Percentiles rank a stretch among this genome's conserved stretches.
Conservation (phyloP, 345 rosid genomes). For the Gossypium sturtianum region DNA sequence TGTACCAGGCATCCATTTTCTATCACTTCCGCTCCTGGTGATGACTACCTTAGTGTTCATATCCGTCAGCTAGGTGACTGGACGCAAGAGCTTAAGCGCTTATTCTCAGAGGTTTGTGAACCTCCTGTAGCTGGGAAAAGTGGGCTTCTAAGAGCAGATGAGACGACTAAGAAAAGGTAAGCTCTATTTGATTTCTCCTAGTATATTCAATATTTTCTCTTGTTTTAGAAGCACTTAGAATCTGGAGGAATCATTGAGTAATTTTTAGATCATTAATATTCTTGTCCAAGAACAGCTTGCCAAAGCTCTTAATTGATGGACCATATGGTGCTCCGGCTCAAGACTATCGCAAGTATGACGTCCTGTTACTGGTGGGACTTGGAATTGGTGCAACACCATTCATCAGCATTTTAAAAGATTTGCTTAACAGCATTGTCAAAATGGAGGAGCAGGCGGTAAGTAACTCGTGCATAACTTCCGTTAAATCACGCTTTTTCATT, state of each 20-base stretch:
- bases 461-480: neutral
- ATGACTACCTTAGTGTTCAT: conserved; percentile 87
- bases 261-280: neutral
- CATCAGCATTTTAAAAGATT: conserved; percentile 92
- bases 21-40: conserved; percentile 95
- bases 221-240: neutral
- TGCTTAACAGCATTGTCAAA: conserved; percentile 81
- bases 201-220: neutral
- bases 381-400: conserved; percentile 99
- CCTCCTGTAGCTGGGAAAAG: conserved; percentile 81
- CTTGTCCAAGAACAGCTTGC: conserved; percentile 53
- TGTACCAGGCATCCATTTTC: conserved; percentile 96
- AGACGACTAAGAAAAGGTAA: conserved; percentile 78
- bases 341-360: conserved; percentile 88
- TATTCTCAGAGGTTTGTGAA: conserved; percentile 83
- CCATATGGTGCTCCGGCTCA: conserved; percentile 99
- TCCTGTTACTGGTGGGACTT: conserved; percentile 82
- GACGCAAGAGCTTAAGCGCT: conserved; percentile 90
- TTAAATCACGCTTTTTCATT: neutral
- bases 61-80: conserved; percentile 95
- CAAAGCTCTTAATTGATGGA: conserved; percentile 91
- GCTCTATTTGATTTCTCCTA: neutral
- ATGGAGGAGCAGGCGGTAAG: conserved; percentile 93
- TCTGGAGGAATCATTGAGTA: neutral
- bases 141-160: conserved; percentile 97